Percentiles rank a stretch among this genome's conserved stretches.
These are phyloP conservation scores for Lepidopterella palustris DNA, from an alignment of 495 filamentous ascomycete species.

Conservation along the genomic window DNA sequence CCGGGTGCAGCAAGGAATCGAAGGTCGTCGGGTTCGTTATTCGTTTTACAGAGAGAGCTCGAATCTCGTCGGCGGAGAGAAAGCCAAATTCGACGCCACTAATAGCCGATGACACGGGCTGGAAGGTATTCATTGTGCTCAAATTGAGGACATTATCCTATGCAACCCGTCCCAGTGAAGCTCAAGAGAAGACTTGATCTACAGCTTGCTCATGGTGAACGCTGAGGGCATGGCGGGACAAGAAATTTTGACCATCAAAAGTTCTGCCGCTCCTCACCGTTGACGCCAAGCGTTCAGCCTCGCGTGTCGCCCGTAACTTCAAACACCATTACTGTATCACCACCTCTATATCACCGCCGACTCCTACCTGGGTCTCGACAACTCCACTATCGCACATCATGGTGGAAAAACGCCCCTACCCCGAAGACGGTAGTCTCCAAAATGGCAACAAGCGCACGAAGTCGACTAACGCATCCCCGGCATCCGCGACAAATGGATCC, in stretches of 20 bases:
- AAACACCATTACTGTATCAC: not conserved
- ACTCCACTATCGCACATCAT: conserved; percentile 32
- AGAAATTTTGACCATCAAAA: not conserved
- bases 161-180: not conserved
- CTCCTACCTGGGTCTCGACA: not conserved
- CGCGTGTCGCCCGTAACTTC: not conserved
- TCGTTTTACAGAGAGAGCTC: conserved; percentile 79
- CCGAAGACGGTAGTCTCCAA: conserved; percentile 43
- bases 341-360: too few relatives aligned
- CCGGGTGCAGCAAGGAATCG: conserved; percentile 76
- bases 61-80: conserved; percentile 74
- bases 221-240: not conserved
- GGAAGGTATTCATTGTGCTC: conserved; percentile 68
- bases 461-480: conserved; percentile 52
- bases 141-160: not conserved
- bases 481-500: conserved; percentile 41
- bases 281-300: not conserved
- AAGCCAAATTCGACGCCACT: conserved; percentile 83
- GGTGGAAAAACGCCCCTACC: conserved; percentile 57
- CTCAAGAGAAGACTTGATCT: not conserved
- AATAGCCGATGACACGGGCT: conserved; percentile 79
- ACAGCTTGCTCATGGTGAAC: not conserved
- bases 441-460: conserved; percentile 48
- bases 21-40: conserved; percentile 87
- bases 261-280: not conserved